Base-by-base conservation (phyloP, 2,329 filamentous ascomycete species). In the Penicillium occitanis region DNA sequence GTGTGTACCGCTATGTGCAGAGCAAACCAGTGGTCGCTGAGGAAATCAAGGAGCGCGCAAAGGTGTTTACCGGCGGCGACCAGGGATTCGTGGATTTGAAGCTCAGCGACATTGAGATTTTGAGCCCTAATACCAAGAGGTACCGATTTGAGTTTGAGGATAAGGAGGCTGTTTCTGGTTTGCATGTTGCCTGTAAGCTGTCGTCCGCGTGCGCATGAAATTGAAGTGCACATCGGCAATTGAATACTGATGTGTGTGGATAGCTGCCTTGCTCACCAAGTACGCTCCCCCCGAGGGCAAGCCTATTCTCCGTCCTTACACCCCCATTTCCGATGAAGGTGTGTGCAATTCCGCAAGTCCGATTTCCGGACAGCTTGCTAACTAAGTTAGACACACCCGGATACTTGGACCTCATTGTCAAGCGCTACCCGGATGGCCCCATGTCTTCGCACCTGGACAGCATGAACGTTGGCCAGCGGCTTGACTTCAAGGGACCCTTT, bases 51-150 rank as follows among this genome's bases (percentile, higher is more conserved):
- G 76, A 79, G 48, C 80, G 76, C 65, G 70, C 77, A 25, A 84
- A 84, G 76, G 82, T 85, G 66, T 90, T 98, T 78, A 91, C 86
- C 40, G 93, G 94, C 71, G 92, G 92, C 70, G 92, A 96, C 68
- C 93, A 97, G 81, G 93, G 92, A 71, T 98, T 93, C 81, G 79
- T 97, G 69, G 88, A 88, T 69, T 85, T 98, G 71, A 89, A 91
- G 81, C 85, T 98, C 65, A 87, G 92, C 65, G 88, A 90, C 65
- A 86, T 93, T 60, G 90, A 96, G 81, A 81, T 84, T 55, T 81
- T 97, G 82, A 97, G 92, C 84, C 91, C 93, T 85, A 98, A 98
- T 85, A 96, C 93, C 73, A 98, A 98, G 88, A 89, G 87, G 73
- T 85, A 98, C 77, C 89, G 91, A 73, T 98, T 99, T 81, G 88